Base-by-base conservation (phyloP, 331 rosid genomes). In the Malus hybrid region DNA sequence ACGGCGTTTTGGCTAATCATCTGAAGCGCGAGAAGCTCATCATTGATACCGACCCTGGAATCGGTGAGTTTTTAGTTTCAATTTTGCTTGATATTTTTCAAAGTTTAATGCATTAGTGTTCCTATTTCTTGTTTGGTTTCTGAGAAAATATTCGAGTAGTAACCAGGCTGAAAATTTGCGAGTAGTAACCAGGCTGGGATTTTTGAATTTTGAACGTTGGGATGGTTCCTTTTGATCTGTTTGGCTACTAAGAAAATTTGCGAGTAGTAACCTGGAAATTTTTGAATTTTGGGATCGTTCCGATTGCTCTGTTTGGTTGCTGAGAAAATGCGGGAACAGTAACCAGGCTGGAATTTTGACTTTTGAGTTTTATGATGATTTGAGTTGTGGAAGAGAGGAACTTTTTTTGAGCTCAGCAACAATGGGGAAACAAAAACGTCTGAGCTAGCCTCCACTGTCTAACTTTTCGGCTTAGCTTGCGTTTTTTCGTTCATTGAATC, bases 1-100 rank as follows among this genome's bases (percentile, higher is more conserved):
- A 74, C 30, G 85, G 82, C 39, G 72, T 72, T 79, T 64, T 33
- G 65, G 82, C 19, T 56, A 70, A 57, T 22, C 36, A 46, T 24
- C 55, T 73, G 28, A 76, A 68, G 63, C 84, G 78, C 26, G 84
- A 87, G 52, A 94, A 91, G 86, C 87, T 94, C 84, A 86, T 94
- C 64, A 91, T 94, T 66, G 98, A 94, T 71, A 94, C 98, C 33
- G 98, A 94, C 82, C 98, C 98, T 36, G 98, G 98, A 79, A 93
- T 93, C 72, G 98, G 98, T 90, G 75, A 80, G 87, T 78, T 79
- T 39, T 1, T 10, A 10, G 2, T 52, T 60, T 24, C n/a, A 16
- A 28, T 36, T 22, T 65, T 44, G 34, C 28, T 15, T 2, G 5
- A 48, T 10, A 7, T 42, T 6, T 50, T 52, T 50, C 55, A 7